Percentiles rank a stretch among this genome's conserved stretches.
These are phyloP conservation scores for Butyriboletus loyo DNA, from an alignment of 768 basidiomycete species.

Conservation along the genomic window DNA sequence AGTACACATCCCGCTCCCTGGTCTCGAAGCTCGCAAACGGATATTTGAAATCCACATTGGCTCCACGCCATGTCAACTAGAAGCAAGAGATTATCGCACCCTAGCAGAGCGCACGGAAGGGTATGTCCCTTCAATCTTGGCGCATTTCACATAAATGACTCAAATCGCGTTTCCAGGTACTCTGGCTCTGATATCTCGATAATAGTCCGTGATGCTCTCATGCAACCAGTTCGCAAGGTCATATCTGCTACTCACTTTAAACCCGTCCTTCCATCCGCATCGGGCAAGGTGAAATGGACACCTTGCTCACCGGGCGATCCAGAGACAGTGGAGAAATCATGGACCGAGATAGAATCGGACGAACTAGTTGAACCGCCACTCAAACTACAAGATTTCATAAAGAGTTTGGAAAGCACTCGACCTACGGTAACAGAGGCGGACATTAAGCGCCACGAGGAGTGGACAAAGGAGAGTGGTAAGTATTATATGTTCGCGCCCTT, in stretches of 20 bases:
- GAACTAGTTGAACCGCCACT: slow-evolving; percentile 89
- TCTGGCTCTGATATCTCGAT: slow-evolving; percentile 95
- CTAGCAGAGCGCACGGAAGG: slow-evolving; percentile 90
- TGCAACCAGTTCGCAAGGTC: slow-evolving; percentile 98
- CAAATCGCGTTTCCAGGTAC: slow-evolving; percentile 45
- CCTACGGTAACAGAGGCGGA: slow-evolving; percentile 90
- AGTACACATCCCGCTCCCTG: slow-evolving; percentile 97
- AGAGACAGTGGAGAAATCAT: slow-evolving; percentile 80
- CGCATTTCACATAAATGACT: background rate
- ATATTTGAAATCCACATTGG: slow-evolving; percentile 99
- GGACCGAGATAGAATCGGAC: slow-evolving; percentile 85
- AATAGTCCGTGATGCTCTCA: slow-evolving; percentile 92
- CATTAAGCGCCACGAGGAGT: slow-evolving; percentile 78
- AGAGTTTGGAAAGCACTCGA: slow-evolving; percentile 70
- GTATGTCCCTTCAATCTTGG: slow-evolving; percentile 28
- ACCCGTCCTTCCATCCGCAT: slow-evolving; percentile 33
- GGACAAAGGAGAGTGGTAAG: slow-evolving; percentile 83
- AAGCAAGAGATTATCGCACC: slow-evolving; percentile 69
- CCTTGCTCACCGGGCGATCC: slow-evolving; percentile 95
- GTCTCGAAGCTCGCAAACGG: slow-evolving; percentile 81
- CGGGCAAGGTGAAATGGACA: slow-evolving; percentile 64
- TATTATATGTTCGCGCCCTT: background rate
- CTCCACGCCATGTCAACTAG: slow-evolving; percentile 82
- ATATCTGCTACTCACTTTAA: slow-evolving; percentile 96
- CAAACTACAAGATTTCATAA: slow-evolving; percentile 75